Evolutionary conservation across 495 filamentous ascomycete genomes (phyloP).

Genomic region (Cercophora newfieldiana): DNA sequence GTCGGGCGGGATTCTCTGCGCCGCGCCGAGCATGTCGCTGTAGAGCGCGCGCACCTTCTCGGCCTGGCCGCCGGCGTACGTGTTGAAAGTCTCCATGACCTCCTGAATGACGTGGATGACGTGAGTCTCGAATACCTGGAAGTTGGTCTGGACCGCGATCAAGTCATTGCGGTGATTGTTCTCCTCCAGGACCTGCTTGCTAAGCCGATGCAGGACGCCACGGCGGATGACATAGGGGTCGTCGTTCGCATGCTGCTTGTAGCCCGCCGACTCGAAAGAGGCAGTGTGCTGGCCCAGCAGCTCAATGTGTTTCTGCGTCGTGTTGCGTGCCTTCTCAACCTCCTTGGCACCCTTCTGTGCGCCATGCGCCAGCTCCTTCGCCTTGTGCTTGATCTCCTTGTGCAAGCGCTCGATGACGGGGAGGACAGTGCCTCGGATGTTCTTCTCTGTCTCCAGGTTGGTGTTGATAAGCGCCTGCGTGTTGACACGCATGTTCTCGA

Average conservation of each 20-base stretch:
- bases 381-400: slow-evolving; percentile 93
- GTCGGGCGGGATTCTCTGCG: slow-evolving; percentile 79
- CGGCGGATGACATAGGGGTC: slow-evolving; percentile 90
- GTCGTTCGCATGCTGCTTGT: slow-evolving; percentile 63
- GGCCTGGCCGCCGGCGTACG: slow-evolving; percentile 73
- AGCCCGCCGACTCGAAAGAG: slow-evolving; percentile 66
- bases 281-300: slow-evolving; percentile 83
- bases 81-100: slow-evolving; percentile 75
- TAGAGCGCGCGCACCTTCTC: slow-evolving; percentile 79
- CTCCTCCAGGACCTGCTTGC: slow-evolving; percentile 90
- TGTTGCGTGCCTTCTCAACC: slow-evolving; percentile 82
- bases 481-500: slow-evolving; percentile 90
- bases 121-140: slow-evolving; percentile 84
- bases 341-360: slow-evolving; percentile 84
- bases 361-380: slow-evolving; percentile 81
- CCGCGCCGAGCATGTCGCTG: slow-evolving; percentile 73
- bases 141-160: slow-evolving; percentile 82
- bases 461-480: slow-evolving; percentile 86
- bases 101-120: slow-evolving; percentile 79
- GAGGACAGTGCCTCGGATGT: slow-evolving; percentile 75
- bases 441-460: slow-evolving; percentile 85
- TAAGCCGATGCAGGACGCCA: slow-evolving; percentile 76
- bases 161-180: slow-evolving; percentile 93
- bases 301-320: slow-evolving; percentile 94
- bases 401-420: slow-evolving; percentile 89